phyloP scores from a whole-genome alignment of 1,284 basidiomycete genomes.

The Xerocomus nothofagi region DNA sequence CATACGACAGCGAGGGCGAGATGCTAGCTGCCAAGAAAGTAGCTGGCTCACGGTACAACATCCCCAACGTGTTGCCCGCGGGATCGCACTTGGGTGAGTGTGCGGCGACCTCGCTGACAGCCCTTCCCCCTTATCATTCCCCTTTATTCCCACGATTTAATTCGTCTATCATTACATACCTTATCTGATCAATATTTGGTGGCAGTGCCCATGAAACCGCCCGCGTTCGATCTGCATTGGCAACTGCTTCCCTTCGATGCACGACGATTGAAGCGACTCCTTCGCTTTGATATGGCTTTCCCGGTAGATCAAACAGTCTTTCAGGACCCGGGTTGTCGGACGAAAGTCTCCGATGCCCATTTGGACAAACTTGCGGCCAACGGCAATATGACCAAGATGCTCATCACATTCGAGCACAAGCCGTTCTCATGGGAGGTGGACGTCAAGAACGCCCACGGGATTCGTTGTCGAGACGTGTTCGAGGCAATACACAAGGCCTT shows the following conservation, averaged over 20 bases:
- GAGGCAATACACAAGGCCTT: constrained; percentile 51
- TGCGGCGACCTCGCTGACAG: not conserved
- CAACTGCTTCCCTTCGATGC: constrained; percentile 39
- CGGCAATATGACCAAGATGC: constrained; percentile 37
- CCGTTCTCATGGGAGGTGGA: constrained; percentile 44
- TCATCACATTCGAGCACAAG: constrained; percentile 33
- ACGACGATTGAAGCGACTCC: constrained; percentile 24
- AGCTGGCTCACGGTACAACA: constrained; percentile 22
- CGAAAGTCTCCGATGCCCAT: constrained; percentile 27
- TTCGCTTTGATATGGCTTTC: constrained; percentile 34
- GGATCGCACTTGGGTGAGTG: constrained; percentile 31
- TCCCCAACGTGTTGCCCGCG: constrained; percentile 24
- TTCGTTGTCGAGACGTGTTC: constrained; percentile 55
- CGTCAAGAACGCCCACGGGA: constrained; percentile 41
- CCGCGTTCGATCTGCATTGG: constrained; percentile 40
- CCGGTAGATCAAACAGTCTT: constrained; percentile 29
- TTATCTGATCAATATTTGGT: constrained; percentile 27
- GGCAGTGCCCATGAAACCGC: constrained; percentile 31
- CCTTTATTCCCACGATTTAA: not conserved
- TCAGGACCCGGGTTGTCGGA: constrained; percentile 12
- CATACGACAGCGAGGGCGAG: constrained; percentile 35
- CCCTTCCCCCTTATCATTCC: not conserved
- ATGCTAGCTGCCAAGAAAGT: constrained; percentile 25
- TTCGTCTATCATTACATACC: constrained; percentile 17
- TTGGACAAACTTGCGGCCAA: constrained; percentile 38